phyloP scores from a whole-genome alignment of 2,329 filamentous ascomycete genomes.

The Cordyceps javanica region DNA sequence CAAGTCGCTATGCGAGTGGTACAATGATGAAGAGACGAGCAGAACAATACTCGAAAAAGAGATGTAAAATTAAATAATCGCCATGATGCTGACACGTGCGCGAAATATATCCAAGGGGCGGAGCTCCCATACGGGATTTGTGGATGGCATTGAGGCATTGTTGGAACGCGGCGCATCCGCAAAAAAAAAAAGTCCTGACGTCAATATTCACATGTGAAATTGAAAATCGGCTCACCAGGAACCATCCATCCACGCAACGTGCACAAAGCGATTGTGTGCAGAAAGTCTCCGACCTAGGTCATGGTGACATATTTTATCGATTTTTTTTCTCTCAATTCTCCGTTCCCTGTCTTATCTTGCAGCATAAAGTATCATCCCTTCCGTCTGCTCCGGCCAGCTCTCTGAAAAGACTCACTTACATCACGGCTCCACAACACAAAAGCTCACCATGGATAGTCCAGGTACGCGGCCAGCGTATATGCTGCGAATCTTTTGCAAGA shows the following conservation, averaged over 20 bases:
- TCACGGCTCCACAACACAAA: constrained; percentile 1
- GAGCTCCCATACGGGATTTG: neutral
- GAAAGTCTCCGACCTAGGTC: neutral
- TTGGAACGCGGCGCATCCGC: neutral
- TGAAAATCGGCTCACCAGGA: neutral
- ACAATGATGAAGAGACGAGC: neutral
- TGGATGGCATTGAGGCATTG: constrained; percentile 3
- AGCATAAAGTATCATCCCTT: neutral
- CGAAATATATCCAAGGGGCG: neutral
- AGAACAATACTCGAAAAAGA: too few relatives aligned
- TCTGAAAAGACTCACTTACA: neutral
- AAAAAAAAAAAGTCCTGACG: constrained; percentile 20
- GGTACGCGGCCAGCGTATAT: constrained; percentile 26
- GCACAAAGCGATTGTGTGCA: neutral
- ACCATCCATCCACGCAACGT: neutral
- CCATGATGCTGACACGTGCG: too few relatives aligned
- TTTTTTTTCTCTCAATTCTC: neutral
- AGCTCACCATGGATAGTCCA: constrained; percentile 35
- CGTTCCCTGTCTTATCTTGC: neutral
- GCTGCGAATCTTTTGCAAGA: neutral
- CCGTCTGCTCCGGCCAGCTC: neutral
- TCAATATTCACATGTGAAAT: constrained; percentile 17
- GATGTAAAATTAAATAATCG: neutral
- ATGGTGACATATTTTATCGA: neutral
- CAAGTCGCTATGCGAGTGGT: neutral